These are phyloP conservation scores for Protomyces arabidopsidicola DNA, from an alignment of 1,139 yeast species.

Conservation along the genomic window DNA sequence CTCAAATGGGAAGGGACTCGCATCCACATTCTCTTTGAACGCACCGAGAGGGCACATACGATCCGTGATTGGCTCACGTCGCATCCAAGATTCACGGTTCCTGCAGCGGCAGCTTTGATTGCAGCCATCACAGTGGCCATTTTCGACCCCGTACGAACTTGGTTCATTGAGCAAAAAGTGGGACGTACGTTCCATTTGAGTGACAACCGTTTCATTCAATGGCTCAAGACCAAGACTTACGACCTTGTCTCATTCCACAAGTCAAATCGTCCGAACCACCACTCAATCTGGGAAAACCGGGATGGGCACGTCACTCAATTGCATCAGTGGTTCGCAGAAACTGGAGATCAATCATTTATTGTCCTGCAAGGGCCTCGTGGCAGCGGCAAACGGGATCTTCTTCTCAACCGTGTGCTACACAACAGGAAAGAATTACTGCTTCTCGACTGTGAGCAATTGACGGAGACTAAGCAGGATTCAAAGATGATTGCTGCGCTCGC, in stretches of 20 bases:
- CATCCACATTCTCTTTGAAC: slow-evolving; percentile 69
- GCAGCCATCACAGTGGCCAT: slow-evolving; percentile 79
- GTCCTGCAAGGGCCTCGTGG: slow-evolving; percentile 91
- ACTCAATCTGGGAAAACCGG: slow-evolving; percentile 37
- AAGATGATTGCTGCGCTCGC: slow-evolving; percentile 66
- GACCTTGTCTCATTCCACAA: slow-evolving; percentile 38
- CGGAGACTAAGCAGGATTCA: slow-evolving; percentile 69
- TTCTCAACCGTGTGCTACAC: slow-evolving; percentile 61
- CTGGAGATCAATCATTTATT: slow-evolving; percentile 69
- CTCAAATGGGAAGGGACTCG: slow-evolving; percentile 50
- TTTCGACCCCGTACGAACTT: slow-evolving; percentile 88
- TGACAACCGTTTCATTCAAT: slow-evolving; percentile 36
- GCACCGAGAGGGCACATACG: slow-evolving; percentile 43
- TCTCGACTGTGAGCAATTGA: slow-evolving; percentile 72
- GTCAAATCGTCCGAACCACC: slow-evolving; percentile 7
- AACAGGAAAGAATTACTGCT: slow-evolving; percentile 50
- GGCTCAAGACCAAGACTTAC: slow-evolving; percentile 28
- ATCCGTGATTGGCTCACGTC: slow-evolving; percentile 56
- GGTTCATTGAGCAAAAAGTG: slow-evolving; percentile 69
- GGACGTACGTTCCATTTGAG: slow-evolving; percentile 42
- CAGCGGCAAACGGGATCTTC: slow-evolving; percentile 80
- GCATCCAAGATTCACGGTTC: slow-evolving; percentile 78
- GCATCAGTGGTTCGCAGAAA: slow-evolving; percentile 70
- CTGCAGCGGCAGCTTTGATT: slow-evolving; percentile 55
- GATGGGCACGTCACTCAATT: slow-evolving; percentile 61